Base-by-base conservation (phyloP, 2,329 filamentous ascomycete genomes). In the Scortechinia acanthostroma region DNA sequence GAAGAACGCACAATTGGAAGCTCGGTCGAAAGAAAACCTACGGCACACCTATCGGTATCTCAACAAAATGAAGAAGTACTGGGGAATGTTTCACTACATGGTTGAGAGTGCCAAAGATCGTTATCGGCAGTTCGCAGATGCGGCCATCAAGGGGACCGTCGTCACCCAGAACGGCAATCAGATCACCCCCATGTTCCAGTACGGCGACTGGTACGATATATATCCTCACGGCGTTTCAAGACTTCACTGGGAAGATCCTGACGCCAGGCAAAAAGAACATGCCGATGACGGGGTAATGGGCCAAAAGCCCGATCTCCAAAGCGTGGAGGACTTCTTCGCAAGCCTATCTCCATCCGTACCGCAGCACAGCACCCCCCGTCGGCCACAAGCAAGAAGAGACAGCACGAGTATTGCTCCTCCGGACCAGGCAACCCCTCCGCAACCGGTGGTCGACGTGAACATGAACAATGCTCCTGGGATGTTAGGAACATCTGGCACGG, bases 81-180 rank as follows among this genome's bases (percentile, higher is more conserved):
- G 93, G 93, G 93, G 91, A 48, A 95, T 96, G 86, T 96, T 97
- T 58, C 88, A 95, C 59, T 96, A 90, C 67, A 91, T 97, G 77
- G 85, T 89, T 1, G 91, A 97, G 59, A 93, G 91, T 55, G 74
- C 96, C 25, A 90, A 93, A 48, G 86, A 91, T 45, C 81, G 94
- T 49, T 98, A 95, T 59, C 80, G 86, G 44, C 79, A 82, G 42
- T 91, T 90, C 53, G 83, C 90, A 15, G 90, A 96, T 60, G 84
- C 85, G n/a, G 80, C 83, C 22, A 73, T 83, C 45, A 77, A 80
- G 52, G 88, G 87, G 6, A 71, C 71, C n/a, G 63, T 71, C 50
- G 59, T 66, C 48, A 61, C 61, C 46, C 66, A 74, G 45, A 66
- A 67, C 37, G 66, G 72, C 14, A 62, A 68, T 5, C 64, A 75